Evolutionary conservation across 1,284 basidiomycete species (phyloP).

Genomic region (Melampsora americana): DNA sequence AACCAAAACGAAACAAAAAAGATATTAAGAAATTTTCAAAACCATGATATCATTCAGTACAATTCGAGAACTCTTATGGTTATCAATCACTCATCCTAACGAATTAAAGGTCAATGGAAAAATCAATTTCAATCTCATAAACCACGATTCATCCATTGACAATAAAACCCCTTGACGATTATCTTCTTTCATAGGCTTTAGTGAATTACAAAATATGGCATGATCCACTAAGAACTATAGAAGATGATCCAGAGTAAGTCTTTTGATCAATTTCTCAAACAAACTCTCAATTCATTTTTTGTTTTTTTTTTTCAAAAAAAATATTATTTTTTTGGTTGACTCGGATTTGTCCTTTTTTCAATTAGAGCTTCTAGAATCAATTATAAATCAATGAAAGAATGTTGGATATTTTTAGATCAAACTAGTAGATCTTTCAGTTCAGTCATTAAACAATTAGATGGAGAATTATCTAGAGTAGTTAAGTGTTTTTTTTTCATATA

Average conservation of each 20-base stretch:
- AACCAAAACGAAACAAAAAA: too few species aligned
- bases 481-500: conserved; percentile 54
- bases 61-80: not conserved
- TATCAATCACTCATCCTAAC: conserved; percentile 26
- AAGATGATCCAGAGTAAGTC: conserved; percentile 37
- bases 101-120: conserved; percentile 32
- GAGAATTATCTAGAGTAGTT: conserved; percentile 85
- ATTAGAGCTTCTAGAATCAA: conserved; percentile 50
- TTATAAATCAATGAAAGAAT: conserved; percentile 69
- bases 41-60: not conserved
- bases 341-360: not conserved
- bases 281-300: too few species aligned
- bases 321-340: not conserved
- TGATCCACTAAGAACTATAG: conserved; percentile 17
- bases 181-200: conserved; percentile 17
- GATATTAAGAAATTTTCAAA: too few species aligned
- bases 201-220: conserved; percentile 41
- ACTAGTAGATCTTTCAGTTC: conserved; percentile 87
- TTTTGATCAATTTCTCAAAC: too few species aligned
- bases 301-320: not conserved
- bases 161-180: not conserved
- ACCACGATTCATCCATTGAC: not conserved
- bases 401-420: conserved; percentile 84
- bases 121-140: not conserved
- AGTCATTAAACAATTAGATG: conserved; percentile 95